Percentiles rank a stretch among this genome's conserved stretches.
Conservation (phyloP, 2,329 filamentous ascomycete species). For the Eutypa lata region DNA sequence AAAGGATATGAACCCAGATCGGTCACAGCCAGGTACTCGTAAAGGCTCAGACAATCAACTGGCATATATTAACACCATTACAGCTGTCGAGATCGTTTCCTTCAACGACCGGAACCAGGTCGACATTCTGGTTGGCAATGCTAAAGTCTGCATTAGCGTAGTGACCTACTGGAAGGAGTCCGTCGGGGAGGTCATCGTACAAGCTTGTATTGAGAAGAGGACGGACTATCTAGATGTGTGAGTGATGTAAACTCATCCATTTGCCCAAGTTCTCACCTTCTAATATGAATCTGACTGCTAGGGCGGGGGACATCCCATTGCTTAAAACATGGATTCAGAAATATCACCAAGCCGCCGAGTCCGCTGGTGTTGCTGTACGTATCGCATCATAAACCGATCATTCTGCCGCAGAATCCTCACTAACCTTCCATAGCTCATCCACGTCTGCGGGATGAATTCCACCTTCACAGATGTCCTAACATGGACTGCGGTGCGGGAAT, state of each 20-base stretch:
- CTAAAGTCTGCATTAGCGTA: constrained; percentile 19
- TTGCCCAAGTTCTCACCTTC: too few species aligned
- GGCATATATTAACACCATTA: too few species aligned
- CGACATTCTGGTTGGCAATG: constrained; percentile 7
- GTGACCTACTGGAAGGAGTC: constrained; percentile 13
- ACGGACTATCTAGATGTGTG: constrained; percentile 22
- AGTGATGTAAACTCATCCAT: constrained; percentile 1
- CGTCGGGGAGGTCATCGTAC: constrained; percentile 14
- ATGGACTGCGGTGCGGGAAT: constrained; percentile 8
- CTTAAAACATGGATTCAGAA: constrained; percentile 11
- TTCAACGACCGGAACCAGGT: constrained; percentile 10
- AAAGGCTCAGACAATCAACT: too few species aligned
- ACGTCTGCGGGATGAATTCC: constrained; percentile 12
- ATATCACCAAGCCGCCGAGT: constrained; percentile 17
- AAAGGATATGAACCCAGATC: constrained; percentile 5
- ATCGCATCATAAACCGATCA: too few species aligned
- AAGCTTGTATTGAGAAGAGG: constrained; percentile 17
- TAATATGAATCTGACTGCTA: not conserved
- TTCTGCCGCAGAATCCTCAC: too few species aligned
- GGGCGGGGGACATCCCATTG: constrained; percentile 6
- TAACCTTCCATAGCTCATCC: constrained; percentile 13
- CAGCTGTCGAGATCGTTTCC: constrained; percentile 13
- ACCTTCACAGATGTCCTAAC: constrained; percentile 14
- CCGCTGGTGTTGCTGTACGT: constrained; percentile 15
- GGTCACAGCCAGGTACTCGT: constrained; percentile 13